phyloP scores from a whole-genome alignment of 2,329 filamentous ascomycete species.

The Amesomyces nigricolor region DNA sequence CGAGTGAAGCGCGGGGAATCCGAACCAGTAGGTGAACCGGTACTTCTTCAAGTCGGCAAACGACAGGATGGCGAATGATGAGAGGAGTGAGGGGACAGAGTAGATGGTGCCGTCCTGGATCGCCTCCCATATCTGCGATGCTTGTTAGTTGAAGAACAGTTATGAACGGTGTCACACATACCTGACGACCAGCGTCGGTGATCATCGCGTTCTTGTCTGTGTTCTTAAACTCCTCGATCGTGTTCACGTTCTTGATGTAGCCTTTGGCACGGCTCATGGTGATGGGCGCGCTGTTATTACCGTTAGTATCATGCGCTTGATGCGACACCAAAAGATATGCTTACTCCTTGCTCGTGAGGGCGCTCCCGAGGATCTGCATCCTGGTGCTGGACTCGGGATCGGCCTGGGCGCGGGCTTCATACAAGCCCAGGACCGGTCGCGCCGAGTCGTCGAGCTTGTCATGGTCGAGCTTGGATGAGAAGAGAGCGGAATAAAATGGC shows the following conservation, averaged over 20 bases:
- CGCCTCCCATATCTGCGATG: constrained; percentile 84
- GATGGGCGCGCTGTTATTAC: constrained; percentile 52
- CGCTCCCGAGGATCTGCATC: constrained; percentile 85
- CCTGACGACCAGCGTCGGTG: constrained; percentile 71
- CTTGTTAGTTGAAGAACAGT: constrained; percentile 27
- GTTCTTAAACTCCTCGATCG: constrained; percentile 85
- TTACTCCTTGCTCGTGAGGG: constrained; percentile 77
- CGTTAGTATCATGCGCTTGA: constrained; percentile 9
- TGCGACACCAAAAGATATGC: constrained; percentile 31
- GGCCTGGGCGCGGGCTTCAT: constrained; percentile 72
- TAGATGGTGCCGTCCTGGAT: constrained; percentile 96
- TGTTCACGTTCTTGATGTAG: constrained; percentile 93
- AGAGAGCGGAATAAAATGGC: constrained; percentile 90
- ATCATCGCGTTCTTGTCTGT: constrained; percentile 75
- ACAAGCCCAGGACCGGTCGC: constrained; percentile 77
- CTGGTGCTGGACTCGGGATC: constrained; percentile 71
- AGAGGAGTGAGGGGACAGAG: constrained; percentile 83
- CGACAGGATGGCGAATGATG: constrained; percentile 82
- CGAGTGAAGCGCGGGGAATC: constrained; percentile 87
- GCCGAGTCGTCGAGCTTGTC: constrained; percentile 95
- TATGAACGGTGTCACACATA: constrained; percentile 35
- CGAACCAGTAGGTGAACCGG: constrained; percentile 97
- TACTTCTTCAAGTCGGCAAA: constrained; percentile 98
- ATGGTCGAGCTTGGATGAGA: constrained; percentile 89
- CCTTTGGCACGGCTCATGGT: constrained; percentile 80